A percentile compares a stretch with the other conserved stretches of the same genome.
Evolutionary conservation across 2,329 filamentous ascomycete genomes (phyloP).

Genomic region (Pyricularia sp.): DNA sequence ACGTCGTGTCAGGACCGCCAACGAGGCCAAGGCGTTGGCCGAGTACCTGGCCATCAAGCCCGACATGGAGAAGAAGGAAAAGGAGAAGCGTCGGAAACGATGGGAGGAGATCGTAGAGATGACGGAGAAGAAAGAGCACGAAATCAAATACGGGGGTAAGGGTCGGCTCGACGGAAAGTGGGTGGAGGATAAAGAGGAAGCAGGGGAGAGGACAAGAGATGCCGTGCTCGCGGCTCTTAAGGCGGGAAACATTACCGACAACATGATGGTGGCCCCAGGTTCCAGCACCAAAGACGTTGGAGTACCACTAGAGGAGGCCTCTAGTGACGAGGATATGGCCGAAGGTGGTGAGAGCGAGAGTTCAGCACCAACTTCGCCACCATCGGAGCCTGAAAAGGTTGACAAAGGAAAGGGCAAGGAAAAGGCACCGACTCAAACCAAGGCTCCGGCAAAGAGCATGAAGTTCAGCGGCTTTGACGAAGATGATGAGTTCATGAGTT

Average conservation of each 20-base stretch:
- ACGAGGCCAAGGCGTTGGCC: slow-evolving; percentile 86
- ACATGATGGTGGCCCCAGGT: slow-evolving; percentile 37
- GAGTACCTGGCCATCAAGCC: slow-evolving; percentile 93
- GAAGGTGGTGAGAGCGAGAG: slow-evolving; percentile 21
- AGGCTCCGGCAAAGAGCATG: slow-evolving; percentile 12
- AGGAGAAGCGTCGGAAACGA: slow-evolving; percentile 67
- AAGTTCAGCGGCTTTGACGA: slow-evolving; percentile 69
- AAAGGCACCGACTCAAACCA: background rate
- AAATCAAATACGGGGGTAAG: slow-evolving; percentile 61
- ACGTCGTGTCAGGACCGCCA: slow-evolving; percentile 76
- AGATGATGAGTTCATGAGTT: slow-evolving; percentile 62
- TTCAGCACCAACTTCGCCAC: slow-evolving; percentile 36
- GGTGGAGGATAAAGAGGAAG: slow-evolving; percentile 91
- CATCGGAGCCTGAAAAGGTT: slow-evolving; percentile 25
- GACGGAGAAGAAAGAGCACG: slow-evolving; percentile 71
- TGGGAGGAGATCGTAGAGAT: slow-evolving; percentile 84
- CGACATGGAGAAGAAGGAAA: slow-evolving; percentile 91
- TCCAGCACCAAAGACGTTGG: slow-evolving; percentile 27
- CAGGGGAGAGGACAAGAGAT: slow-evolving; percentile 66
- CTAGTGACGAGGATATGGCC: slow-evolving; percentile 8
- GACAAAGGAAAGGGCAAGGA: background rate
- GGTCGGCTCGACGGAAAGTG: slow-evolving; percentile 75
- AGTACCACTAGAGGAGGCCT: background rate
- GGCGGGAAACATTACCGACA: slow-evolving; percentile 48
- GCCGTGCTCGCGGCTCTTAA: slow-evolving; percentile 61